phyloP scores from a whole-genome alignment of 306 rosid species.

The Luffa aegyptiaca region DNA sequence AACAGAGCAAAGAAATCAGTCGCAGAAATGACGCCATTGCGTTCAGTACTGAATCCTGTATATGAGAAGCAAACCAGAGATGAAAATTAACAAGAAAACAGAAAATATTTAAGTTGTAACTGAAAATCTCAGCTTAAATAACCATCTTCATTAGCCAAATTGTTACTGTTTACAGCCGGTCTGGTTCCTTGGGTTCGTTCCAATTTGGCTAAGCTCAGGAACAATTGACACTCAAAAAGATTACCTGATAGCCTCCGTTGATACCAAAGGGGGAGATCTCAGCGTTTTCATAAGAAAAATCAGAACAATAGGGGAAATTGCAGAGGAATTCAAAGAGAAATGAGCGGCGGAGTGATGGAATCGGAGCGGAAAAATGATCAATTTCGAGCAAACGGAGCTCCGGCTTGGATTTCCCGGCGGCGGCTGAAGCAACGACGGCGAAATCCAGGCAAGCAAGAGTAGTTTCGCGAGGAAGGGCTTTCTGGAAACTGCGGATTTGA shows the following conservation, averaged over 20 bases:
- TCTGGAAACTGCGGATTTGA: conserved; percentile 54
- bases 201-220: not conserved
- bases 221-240: not conserved
- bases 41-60: not conserved
- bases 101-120: not conserved
- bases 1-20: conserved; percentile 14
- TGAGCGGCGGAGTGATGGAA: not conserved
- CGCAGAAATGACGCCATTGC: conserved; percentile 5
- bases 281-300: not conserved
- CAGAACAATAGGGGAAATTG: not conserved
- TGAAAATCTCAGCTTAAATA: not conserved
- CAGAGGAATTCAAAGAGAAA: not conserved
- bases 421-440: not conserved
- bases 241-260: not conserved
- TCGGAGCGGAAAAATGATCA: not conserved
- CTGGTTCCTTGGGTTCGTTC: too few relatives aligned
- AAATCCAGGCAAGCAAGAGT: conserved; percentile 13
- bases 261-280: not conserved
- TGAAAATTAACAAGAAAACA: not conserved
- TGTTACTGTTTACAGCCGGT: not conserved
- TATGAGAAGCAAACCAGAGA: not conserved
- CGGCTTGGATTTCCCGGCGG: conserved; percentile 52
- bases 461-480: conserved; percentile 42
- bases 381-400: not conserved
- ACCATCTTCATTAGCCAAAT: not conserved